Percentiles rank a stretch among this genome's conserved stretches.
These are phyloP conservation scores for Solanum appendiculatum DNA, from an alignment of 257 asterid species.

Conservation along the genomic window DNA sequence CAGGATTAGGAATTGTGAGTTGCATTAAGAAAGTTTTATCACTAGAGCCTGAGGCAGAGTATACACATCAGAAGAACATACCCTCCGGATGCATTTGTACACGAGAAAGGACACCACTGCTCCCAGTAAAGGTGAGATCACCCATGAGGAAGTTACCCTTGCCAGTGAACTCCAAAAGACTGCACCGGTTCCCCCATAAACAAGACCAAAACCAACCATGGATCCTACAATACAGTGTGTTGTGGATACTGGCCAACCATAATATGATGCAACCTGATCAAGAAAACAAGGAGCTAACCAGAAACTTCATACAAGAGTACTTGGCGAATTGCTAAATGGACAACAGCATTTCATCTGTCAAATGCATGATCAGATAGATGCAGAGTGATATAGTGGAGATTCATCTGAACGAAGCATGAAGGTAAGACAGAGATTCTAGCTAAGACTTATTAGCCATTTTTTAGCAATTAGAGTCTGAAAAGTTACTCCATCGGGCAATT, in stretches of 20 bases:
- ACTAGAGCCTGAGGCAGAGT: background rate
- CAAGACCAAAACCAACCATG: conserved; percentile 95
- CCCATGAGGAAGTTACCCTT: conserved; percentile 88
- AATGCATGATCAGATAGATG: background rate
- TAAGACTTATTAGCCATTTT: background rate
- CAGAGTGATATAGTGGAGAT: background rate
- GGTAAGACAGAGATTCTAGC: background rate
- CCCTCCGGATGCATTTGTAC: conserved; percentile 92
- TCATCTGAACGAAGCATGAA: background rate
- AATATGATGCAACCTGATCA: conserved; percentile 82
- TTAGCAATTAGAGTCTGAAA: background rate
- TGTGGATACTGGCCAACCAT: conserved; percentile 96
- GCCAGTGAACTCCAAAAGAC: conserved; percentile 95
- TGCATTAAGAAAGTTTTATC: background rate
- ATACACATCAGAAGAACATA: conserved; percentile 13
- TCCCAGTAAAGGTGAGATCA: conserved; percentile 74
- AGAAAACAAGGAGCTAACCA: background rate
- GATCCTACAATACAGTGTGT: conserved; percentile 97
- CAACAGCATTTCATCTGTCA: background rate
- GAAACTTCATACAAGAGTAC: background rate
- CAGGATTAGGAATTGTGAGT: conserved; percentile 9
- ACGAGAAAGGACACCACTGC: conserved; percentile 80
- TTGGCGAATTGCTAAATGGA: background rate
- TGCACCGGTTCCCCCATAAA: conserved; percentile 82
- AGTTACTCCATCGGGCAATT: background rate